These are phyloP conservation scores for Aspergillus quadricinctus DNA, from an alignment of 2,329 filamentous ascomycete genomes.

Conservation along the genomic window DNA sequence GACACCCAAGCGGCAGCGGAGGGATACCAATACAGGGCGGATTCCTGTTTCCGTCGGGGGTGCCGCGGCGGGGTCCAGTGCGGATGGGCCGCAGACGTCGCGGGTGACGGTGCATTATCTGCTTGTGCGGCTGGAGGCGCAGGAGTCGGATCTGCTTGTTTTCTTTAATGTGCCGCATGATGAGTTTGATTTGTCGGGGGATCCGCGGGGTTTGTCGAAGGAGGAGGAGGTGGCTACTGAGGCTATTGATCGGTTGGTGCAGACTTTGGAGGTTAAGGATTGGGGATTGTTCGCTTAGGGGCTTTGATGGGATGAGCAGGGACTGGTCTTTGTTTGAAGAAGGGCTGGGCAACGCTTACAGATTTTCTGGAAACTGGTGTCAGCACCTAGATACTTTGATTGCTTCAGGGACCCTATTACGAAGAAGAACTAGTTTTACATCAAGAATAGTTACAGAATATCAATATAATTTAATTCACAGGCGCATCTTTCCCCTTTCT, in stretches of 20 bases:
- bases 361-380: neutral
- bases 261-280: constrained; percentile 72
- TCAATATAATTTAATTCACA: too few species aligned
- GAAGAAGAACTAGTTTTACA: neutral
- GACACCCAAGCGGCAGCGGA: constrained; percentile 13
- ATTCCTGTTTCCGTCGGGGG: constrained; percentile 11
- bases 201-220: constrained; percentile 63
- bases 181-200: constrained; percentile 65
- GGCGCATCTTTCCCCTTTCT: too few species aligned
- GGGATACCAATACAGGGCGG: constrained; percentile 2
- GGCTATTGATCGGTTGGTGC: constrained; percentile 52
- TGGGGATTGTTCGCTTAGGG: constrained; percentile 65
- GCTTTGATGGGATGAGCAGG: neutral
- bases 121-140: constrained; percentile 68
- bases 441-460: too few species aligned
- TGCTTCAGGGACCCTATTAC: neutral
- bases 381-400: neutral
- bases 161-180: constrained; percentile 85
- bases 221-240: constrained; percentile 53
- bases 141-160: constrained; percentile 76
- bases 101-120: constrained; percentile 69
- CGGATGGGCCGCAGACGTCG: constrained; percentile 18
- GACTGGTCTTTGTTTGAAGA: neutral
- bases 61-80: constrained; percentile 17
- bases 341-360: neutral